Evolutionary conservation across 257 asterid species (phyloP).

Genomic region (Gynochthodes officinalis): DNA sequence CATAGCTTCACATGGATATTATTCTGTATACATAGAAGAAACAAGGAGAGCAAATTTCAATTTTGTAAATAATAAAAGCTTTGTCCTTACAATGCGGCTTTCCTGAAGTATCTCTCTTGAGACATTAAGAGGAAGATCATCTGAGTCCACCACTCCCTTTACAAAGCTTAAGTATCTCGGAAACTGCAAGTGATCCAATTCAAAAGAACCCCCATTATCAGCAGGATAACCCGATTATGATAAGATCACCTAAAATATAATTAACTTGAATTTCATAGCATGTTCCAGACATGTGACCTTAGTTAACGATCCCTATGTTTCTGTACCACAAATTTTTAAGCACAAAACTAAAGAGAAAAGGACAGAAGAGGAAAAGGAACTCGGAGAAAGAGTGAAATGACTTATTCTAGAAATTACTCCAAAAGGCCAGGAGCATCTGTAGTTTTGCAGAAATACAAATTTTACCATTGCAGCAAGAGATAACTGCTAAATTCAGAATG

Average conservation of each 20-base stretch:
- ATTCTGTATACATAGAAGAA: background rate
- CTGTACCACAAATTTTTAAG: background rate
- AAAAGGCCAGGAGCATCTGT: background rate
- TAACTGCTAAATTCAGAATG: too few species aligned
- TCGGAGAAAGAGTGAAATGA: background rate
- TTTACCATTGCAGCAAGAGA: too few species aligned
- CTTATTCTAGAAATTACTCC: background rate
- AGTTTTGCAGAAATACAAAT: too few species aligned
- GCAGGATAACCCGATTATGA: background rate
- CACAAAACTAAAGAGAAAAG: background rate
- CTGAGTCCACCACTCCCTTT: conserved; percentile 95
- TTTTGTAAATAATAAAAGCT: background rate
- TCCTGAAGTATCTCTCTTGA: conserved; percentile 98
- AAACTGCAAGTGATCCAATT: conserved; percentile 54
- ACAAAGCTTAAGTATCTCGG: conserved; percentile 99
- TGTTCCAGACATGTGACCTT: background rate
- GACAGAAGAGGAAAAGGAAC: background rate
- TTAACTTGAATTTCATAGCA: background rate
- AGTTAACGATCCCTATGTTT: background rate
- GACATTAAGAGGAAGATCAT: conserved; percentile 97
- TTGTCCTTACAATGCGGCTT: conserved; percentile 85
- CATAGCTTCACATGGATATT: background rate
- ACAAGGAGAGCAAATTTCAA: background rate
- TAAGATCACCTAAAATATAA: too few species aligned
- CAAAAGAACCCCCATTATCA: background rate